Base-by-base conservation (phyloP, 2,329 filamentous ascomycete genomes). In the Cryphonectria japonica region DNA sequence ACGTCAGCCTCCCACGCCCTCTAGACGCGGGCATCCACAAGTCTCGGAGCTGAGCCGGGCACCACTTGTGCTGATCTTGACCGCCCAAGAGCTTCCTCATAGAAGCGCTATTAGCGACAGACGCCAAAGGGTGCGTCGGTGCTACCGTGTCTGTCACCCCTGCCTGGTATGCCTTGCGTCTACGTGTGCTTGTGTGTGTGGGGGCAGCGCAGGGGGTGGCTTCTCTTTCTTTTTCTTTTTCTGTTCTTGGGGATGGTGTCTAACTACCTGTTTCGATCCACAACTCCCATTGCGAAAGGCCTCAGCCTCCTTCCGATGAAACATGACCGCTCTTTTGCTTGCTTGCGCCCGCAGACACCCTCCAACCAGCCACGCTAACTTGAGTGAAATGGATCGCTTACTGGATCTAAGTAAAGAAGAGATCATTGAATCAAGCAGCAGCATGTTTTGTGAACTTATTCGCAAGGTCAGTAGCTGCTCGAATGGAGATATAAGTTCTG, bases 1-100 rank as follows among this genome's bases (percentile, higher is more conserved):
- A 39, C 41, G 26, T 67, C 59, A 68, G 37, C 67, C 57, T 68
- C 67, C 67, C 52, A 26, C n/a, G 22, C 59, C 32, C 57, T 16
- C 19, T 41, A 50, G 54, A 34, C 29, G 39, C 54, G n/a, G 37
- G 14, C 26, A n/a, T 32, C 26, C 29, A 29, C 37, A 59, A 34
- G 39, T 13, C 16, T 50, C 13, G 26, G 66, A 29, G 26, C 34
- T 67, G 52, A 67, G 16, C 50, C 19, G 29, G 26, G 26, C 43
- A 19, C 61, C 29, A 19, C 39, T 22, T 64, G 37, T 64, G 60
- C 60, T 46, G 39, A 65, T 19, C 61, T 29, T 41, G 39, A 39
- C 61, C 61, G 39, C 34, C n/a, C 61, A 29, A 16, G n/a, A 46
- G 2, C 60, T 41, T 9, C n/a, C 22, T 46, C 39, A 64, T 19